These are phyloP conservation scores for Coniferiporia weirii DNA, from an alignment of 1,284 basidiomycete genomes.

Conservation along the genomic window DNA sequence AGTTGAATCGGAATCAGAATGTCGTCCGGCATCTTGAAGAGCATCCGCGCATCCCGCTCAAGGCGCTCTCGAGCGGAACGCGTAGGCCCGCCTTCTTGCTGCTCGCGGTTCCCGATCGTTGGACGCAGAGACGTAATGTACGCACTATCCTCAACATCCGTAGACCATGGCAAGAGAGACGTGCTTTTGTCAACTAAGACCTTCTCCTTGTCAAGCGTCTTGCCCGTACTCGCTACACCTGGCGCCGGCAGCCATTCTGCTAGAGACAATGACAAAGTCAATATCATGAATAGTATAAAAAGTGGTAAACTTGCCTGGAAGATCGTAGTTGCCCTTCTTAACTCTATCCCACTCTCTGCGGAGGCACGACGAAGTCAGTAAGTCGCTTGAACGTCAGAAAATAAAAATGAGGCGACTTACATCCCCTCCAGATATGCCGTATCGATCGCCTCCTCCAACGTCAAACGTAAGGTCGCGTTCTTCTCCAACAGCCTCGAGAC, in stretches of 20 bases:
- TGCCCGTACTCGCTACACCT: background rate
- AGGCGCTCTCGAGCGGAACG: background rate
- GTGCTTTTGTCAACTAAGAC: background rate
- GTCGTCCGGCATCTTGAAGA: background rate
- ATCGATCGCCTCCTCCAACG: background rate
- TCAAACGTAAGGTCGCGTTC: background rate
- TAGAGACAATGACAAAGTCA: background rate
- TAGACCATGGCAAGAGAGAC: background rate
- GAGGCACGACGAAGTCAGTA: background rate
- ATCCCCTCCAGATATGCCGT: background rate
- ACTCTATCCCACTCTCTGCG: background rate
- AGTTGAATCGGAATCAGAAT: background rate
- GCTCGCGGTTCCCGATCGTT: background rate
- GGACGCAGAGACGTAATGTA: background rate
- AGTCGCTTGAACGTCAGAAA: background rate
- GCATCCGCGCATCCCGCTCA: background rate
- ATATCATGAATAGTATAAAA: background rate
- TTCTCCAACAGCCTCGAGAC: background rate
- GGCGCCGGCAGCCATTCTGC: background rate
- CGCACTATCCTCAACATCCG: background rate
- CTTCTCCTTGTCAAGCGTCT: background rate
- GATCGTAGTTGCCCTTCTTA: background rate
- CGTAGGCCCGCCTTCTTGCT: background rate
- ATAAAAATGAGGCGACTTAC: background rate
- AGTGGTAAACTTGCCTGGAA: background rate